Evolutionary conservation across 2,329 filamentous ascomycete species (phyloP).

Genomic region (Xylaria sp.): DNA sequence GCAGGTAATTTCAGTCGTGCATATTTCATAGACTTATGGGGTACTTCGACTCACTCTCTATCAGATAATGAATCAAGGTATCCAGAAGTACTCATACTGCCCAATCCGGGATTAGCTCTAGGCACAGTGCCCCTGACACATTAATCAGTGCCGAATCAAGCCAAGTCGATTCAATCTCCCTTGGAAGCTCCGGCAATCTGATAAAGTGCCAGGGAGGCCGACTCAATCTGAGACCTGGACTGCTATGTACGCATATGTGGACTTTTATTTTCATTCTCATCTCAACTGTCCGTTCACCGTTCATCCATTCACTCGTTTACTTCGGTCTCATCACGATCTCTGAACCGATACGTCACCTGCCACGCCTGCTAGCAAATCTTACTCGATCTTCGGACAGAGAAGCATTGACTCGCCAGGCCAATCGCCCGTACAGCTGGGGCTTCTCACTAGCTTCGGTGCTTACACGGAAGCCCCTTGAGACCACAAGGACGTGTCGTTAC

Average conservation of each 20-base stretch:
- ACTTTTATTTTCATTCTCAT: not conserved
- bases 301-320: not conserved
- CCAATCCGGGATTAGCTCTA: not conserved
- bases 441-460: conserved; percentile 1
- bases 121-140: not conserved
- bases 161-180: conserved; percentile 6
- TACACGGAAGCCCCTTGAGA: conserved; percentile 3
- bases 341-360: conserved; percentile 4
- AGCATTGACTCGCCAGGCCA: not conserved
- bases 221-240: not conserved
- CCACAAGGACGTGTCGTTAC: not conserved
- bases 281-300: not conserved
- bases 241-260: not conserved
- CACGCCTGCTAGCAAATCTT: not conserved
- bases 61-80: not conserved
- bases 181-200: not conserved
- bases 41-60: not conserved
- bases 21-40: not conserved
- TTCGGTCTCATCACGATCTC: not conserved
- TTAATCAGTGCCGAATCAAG: conserved; percentile 13
- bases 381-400: not conserved
- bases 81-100: too few species aligned
- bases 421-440: not conserved
- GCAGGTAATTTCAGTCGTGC: too few species aligned
- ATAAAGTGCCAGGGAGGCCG: not conserved